Evolutionary conservation across 1,284 basidiomycete genomes (phyloP).

Genomic region (Salmacisia buchloeana): DNA sequence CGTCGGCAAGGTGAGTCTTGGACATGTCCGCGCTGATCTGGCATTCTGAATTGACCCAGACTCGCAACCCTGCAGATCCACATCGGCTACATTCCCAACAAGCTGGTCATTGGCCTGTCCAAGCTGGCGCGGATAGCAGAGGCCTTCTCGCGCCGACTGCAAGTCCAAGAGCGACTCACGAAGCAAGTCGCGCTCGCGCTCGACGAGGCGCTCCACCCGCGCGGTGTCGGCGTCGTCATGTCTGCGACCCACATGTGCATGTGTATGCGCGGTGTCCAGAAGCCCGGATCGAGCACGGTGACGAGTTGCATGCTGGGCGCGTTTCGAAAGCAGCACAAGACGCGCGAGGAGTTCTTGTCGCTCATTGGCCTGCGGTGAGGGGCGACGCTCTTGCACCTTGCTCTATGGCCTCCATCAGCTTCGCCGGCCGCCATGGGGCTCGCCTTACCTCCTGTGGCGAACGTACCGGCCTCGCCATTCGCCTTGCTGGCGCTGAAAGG

Average conservation of each 20-base stretch:
- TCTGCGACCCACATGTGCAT: slow-evolving; percentile 85
- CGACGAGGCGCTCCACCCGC: slow-evolving; percentile 92
- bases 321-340: slow-evolving; percentile 94
- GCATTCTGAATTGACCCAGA: neutral
- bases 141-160: slow-evolving; percentile 88
- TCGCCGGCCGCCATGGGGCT: neutral
- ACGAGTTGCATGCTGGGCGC: slow-evolving; percentile 99
- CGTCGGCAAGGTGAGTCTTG: slow-evolving; percentile 75
- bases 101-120: slow-evolving; percentile 88
- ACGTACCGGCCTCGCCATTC: neutral
- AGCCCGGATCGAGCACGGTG: slow-evolving; percentile 89
- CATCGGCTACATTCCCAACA: slow-evolving; percentile 87
- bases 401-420: neutral
- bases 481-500: no score
- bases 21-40: slow-evolving; percentile 11
- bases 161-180: slow-evolving; percentile 95
- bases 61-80: no score
- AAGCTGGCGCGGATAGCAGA: slow-evolving; percentile 97
- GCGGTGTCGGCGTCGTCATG: slow-evolving; percentile 90
- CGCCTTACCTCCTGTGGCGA: neutral
- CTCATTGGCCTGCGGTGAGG: slow-evolving; percentile 31
- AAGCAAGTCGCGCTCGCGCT: slow-evolving; percentile 96
- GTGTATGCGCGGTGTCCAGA: slow-evolving; percentile 99
- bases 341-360: slow-evolving; percentile 71
- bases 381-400: neutral